These are phyloP conservation scores for Suhomyces sp. DNA, from an alignment of 805 yeast genomes.

Conservation along the genomic window DNA sequence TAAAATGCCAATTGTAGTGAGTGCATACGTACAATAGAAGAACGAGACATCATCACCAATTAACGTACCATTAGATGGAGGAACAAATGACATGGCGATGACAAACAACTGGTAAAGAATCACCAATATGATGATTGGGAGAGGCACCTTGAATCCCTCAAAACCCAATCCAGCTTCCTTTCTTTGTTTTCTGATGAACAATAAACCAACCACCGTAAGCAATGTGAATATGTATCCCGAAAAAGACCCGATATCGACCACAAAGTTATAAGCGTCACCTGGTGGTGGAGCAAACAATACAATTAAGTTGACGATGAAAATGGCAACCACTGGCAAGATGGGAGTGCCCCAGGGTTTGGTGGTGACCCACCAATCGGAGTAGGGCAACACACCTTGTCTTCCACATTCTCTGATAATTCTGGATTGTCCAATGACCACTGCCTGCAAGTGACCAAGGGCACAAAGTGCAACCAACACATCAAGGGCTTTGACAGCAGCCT, in stretches of 20 bases:
- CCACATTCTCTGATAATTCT: conserved; percentile 33
- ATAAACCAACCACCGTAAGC: conserved; percentile 24
- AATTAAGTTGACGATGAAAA: conserved; percentile 24
- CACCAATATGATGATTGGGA: conserved; percentile 30
- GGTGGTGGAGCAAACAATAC: conserved; percentile 33
- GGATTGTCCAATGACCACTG: conserved; percentile 28
- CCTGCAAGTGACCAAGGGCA: conserved; percentile 30
- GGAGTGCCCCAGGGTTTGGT: conserved; percentile 33
- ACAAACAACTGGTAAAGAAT: conserved; percentile 35
- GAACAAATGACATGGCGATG: conserved; percentile 42
- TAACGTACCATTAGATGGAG: conserved; percentile 36
- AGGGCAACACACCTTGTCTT: conserved; percentile 33
- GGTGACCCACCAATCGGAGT: conserved; percentile 25
- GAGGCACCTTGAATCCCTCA: conserved; percentile 31
- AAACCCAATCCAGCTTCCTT: conserved; percentile 28
- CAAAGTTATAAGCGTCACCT: conserved; percentile 33
- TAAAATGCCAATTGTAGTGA: conserved; percentile 34
- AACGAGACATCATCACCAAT: conserved; percentile 42
- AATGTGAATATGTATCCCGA: conserved; percentile 26
- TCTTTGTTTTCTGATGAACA: conserved; percentile 28
- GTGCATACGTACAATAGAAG: conserved; percentile 42
- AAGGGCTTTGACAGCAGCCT: conserved; percentile 20
- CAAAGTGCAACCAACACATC: conserved; percentile 28
- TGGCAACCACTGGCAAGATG: conserved; percentile 21
- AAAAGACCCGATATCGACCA: conserved; percentile 31